Percentiles rank a stretch among this genome's conserved stretches.
phyloP scores from a whole-genome alignment of 768 basidiomycete species.

The Rhizopogon vulgaris region DNA sequence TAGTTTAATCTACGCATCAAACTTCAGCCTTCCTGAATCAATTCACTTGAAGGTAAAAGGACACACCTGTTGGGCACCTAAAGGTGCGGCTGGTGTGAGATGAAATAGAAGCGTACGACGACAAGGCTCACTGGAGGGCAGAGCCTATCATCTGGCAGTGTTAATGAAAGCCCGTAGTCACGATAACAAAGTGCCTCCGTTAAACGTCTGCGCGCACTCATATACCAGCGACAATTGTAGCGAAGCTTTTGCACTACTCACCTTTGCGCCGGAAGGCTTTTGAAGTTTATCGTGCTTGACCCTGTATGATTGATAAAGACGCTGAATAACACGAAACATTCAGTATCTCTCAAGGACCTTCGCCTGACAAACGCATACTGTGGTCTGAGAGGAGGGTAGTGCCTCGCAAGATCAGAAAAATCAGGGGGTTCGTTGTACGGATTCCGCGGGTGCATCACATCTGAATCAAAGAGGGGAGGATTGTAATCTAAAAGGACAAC shows the following conservation, averaged over 20 bases:
- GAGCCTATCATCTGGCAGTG: conserved; percentile 63
- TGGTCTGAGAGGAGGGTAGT: conserved; percentile 48
- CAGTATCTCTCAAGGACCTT: background rate
- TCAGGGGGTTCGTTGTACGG: conserved; percentile 44
- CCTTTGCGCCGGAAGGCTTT: conserved; percentile 67
- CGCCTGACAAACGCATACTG: conserved; percentile 35
- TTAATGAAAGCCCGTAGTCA: conserved; percentile 63
- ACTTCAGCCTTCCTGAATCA: background rate
- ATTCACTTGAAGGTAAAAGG: background rate
- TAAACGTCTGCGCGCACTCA: conserved; percentile 46
- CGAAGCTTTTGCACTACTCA: conserved; percentile 18
- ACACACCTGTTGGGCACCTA: conserved; percentile 72
- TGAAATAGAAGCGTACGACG: background rate
- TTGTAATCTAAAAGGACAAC: too few species aligned
- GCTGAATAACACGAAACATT: conserved; percentile 8
- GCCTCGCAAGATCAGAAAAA: conserved; percentile 51
- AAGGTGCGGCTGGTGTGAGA: background rate
- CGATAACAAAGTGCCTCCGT: conserved; percentile 72
- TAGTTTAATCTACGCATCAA: conserved; percentile 65
- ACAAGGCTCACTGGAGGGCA: conserved; percentile 72
- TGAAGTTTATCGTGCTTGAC: conserved; percentile 62
- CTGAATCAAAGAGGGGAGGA: too few species aligned
- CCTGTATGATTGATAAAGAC: conserved; percentile 21
- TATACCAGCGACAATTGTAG: conserved; percentile 1
- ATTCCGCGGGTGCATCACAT: conserved; percentile 44